Base-by-base conservation (phyloP, 495 filamentous ascomycete genomes). In the Schizothecium vesticola region DNA sequence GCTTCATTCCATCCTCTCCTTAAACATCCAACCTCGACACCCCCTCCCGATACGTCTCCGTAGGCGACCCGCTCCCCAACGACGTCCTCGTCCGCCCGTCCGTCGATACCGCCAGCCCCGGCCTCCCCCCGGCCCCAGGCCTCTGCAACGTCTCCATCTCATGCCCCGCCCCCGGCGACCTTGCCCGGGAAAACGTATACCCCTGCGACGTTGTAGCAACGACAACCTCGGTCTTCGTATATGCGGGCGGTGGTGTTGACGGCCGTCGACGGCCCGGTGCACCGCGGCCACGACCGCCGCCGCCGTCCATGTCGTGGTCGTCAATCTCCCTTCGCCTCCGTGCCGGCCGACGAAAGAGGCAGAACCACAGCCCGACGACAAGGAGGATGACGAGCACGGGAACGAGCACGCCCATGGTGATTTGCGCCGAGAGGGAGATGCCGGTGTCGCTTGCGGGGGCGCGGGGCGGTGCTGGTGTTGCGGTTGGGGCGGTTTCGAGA, bases 371-470 rank as follows among this genome's bases (percentile, higher is more conserved):
- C 23, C 28, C 43, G 12, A 57, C 22, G 28, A 68, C 63, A n/a
- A 68, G 12, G 25, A 66, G 24, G 29, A 68, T 59, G 51, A 64
- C 64, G 28, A 68, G 51, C 19, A 68, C 55, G 28, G 67, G 67
- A 55, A 68, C 67, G 55, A 68, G 36, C n/a, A 68, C 51, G 5
- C 67, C 67, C 24, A 68, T 65, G 23, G 67, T 33, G 23, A 68
- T 59, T 58, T 66, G 63, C 21, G 63, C 63, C 22, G 63, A 26
- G 25, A 68, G n/a, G 62, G 67, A 62, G n/a, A 68, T 22, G 19
- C 61, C 66, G n/a, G 61, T 23, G 13, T 26, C 31, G 31, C 51
- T n/a, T 2, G 55, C 24, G 10, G 21, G 21, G 6, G 65, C n/a
- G 26, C 21, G 19, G 9, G 64, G 12, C 58, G 51, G 22, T 36